phyloP scores from a whole-genome alignment of 441 rosid species.

The Gossypium schwendimanii region DNA sequence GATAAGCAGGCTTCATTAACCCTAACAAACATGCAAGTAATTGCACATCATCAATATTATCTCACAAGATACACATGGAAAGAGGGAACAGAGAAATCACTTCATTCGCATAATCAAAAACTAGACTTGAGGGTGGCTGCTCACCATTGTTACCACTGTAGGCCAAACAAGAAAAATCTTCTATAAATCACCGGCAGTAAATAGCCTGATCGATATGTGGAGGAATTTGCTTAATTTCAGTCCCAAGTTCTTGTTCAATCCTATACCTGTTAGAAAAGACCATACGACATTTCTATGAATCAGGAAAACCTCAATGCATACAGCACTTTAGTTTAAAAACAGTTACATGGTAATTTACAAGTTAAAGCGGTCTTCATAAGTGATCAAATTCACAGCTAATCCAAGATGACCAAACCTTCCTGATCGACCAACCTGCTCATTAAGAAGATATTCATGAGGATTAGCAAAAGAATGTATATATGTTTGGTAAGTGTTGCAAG shows the following conservation, averaged over 20 bases:
- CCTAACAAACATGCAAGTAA: constrained; percentile 2
- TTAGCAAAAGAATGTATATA: not conserved
- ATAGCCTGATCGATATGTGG: constrained; percentile 95
- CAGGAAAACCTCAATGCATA: not conserved
- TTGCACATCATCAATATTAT: not conserved
- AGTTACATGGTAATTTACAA: constrained; percentile 40
- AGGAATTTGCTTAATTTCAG: constrained; percentile 97
- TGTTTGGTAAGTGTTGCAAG: not conserved
- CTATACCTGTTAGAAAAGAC: constrained; percentile 57
- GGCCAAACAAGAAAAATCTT: constrained; percentile 16
- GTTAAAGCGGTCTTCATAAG: constrained; percentile 96
- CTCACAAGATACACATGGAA: not conserved
- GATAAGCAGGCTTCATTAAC: constrained; percentile 9
- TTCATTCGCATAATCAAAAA: not conserved
- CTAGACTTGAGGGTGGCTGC: constrained; percentile 12
- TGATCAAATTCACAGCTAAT: constrained; percentile 92
- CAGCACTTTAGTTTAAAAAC: not conserved
- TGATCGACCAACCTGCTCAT: constrained; percentile 83
- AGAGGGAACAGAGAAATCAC: not conserved
- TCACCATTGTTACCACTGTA: constrained; percentile 32
- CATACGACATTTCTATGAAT: not conserved
- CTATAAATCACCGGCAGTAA: constrained; percentile 63
- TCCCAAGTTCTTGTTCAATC: constrained; percentile 99
- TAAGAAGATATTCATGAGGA: constrained; percentile 1
- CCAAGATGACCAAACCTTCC: constrained; percentile 99